Percentiles rank a stretch among this genome's conserved stretches.
Evolutionary conservation across 2,329 filamentous ascomycete genomes (phyloP).

Genomic region (Arthrobotrys megalospora): DNA sequence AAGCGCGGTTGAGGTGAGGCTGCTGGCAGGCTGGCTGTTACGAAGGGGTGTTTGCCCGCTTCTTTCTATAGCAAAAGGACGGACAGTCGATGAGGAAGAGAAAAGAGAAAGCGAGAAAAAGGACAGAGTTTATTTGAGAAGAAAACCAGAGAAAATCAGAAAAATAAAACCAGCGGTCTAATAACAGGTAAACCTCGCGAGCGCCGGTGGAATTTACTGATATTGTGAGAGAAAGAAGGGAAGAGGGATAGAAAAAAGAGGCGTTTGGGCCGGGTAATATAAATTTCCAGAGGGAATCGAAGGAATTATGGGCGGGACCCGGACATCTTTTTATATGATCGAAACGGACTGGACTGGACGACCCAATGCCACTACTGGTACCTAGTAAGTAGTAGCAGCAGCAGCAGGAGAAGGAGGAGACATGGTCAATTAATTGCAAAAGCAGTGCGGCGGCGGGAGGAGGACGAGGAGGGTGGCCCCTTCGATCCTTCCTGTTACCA

Average conservation of each 20-base stretch:
- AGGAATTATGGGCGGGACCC: conserved; percentile 36
- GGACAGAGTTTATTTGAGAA: conserved; percentile 54
- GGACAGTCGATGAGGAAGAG: conserved; percentile 1
- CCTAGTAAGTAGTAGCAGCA: too few relatives aligned
- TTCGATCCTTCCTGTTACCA: too few relatives aligned
- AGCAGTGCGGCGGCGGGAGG: background rate
- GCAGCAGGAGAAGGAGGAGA: too few relatives aligned
- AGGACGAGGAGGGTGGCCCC: background rate
- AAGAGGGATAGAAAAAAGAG: conserved; percentile 10
- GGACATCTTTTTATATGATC: conserved; percentile 45
- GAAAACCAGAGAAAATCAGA: conserved; percentile 4
- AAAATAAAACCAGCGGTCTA: conserved; percentile 3
- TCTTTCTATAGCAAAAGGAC: background rate
- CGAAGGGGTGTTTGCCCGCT: conserved; percentile 24
- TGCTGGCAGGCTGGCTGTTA: background rate
- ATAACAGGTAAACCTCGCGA: conserved; percentile 30
- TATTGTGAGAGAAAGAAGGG: conserved; percentile 11
- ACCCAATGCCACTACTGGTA: background rate
- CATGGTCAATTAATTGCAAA: too few relatives aligned
- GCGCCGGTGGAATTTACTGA: conserved; percentile 10
- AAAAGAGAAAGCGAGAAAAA: conserved; percentile 22
- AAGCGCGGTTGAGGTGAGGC: conserved; percentile 11
- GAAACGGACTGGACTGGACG: background rate
- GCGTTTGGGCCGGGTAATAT: conserved; percentile 50
- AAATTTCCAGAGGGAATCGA: conserved; percentile 15